phyloP scores from a whole-genome alignment of 805 yeast genomes.

The Starmera dryadoides region DNA sequence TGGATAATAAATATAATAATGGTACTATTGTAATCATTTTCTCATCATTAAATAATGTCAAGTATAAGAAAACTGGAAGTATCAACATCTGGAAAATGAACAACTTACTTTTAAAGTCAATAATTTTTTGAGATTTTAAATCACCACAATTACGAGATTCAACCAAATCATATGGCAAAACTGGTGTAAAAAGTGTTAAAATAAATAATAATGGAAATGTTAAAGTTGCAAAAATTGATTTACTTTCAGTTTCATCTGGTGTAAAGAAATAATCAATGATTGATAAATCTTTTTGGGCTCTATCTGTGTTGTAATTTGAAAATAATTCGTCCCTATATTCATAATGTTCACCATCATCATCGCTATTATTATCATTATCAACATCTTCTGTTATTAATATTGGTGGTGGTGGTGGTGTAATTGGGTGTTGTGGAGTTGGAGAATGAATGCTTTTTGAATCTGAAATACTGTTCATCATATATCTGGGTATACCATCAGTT shows the following conservation, averaged over 20 bases:
- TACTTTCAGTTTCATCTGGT: not conserved
- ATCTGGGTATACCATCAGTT: not conserved
- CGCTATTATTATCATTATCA: not conserved
- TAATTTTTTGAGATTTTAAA: not conserved
- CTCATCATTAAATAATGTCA: not conserved
- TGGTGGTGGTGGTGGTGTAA: not conserved
- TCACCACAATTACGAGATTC: not conserved
- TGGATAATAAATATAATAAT: not conserved
- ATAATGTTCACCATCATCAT: too few species aligned
- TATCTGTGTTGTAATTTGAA: not conserved
- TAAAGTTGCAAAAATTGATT: not conserved
- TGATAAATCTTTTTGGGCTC: slow-evolving; percentile 6
- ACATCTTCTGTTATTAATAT: not conserved
- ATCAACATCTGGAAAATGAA: slow-evolving; percentile 23
- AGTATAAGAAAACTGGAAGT: slow-evolving; percentile 10
- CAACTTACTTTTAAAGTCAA: slow-evolving; percentile 7
- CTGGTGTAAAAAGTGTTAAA: slow-evolving; percentile 10
- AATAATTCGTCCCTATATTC: not conserved
- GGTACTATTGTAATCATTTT: too few species aligned
- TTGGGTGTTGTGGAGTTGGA: not conserved
- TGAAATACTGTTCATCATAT: not conserved
- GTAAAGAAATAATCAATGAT: slow-evolving; percentile 4
- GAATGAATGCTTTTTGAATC: not conserved
- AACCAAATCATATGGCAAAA: slow-evolving; percentile 4
- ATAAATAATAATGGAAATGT: slow-evolving; percentile 5